A percentile compares a stretch with the other conserved stretches of the same genome.
phyloP scores from a whole-genome alignment of 1,139 yeast species.

The Entelexis paramagnoliae region DNA sequence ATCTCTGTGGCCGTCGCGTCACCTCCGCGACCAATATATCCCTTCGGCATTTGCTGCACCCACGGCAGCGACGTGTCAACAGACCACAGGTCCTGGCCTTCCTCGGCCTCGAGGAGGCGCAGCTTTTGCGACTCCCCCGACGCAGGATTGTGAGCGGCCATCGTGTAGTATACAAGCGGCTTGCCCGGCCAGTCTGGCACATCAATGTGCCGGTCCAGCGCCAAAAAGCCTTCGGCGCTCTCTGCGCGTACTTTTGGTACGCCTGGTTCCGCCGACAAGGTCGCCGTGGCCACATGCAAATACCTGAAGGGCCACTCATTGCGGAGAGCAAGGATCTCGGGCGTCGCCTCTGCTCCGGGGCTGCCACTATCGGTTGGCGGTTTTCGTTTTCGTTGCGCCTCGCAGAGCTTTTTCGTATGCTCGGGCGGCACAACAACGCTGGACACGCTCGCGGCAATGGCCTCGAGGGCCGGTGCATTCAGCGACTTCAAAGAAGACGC shows the following conservation, averaged over 20 bases:
- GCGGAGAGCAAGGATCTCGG: not conserved
- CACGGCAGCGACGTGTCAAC: slow-evolving; percentile 39
- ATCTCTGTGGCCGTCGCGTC: slow-evolving; percentile 50
- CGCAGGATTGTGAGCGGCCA: slow-evolving; percentile 2
- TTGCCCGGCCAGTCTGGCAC: slow-evolving; percentile 61
- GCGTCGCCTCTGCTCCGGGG: not conserved
- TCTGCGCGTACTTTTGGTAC: slow-evolving; percentile 30
- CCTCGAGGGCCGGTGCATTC: slow-evolving; percentile 40
- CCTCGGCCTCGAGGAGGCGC: slow-evolving; percentile 9
- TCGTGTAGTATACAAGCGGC: slow-evolving; percentile 50
- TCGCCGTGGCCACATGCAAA: slow-evolving; percentile 47
- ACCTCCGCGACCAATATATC: slow-evolving; percentile 78
- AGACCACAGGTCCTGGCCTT: not conserved
- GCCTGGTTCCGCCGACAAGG: not conserved
- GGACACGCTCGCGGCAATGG: slow-evolving; percentile 49
- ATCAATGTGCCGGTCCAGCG: slow-evolving; percentile 45
- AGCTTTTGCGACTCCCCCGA: slow-evolving; percentile 27
- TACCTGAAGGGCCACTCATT: slow-evolving; percentile 63
- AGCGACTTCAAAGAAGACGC: slow-evolving; percentile 66
- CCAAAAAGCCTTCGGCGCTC: not conserved
- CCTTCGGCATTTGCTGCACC: slow-evolving; percentile 69
- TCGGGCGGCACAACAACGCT: slow-evolving; percentile 81
- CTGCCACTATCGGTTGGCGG: not conserved
- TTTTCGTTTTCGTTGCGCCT: slow-evolving; percentile 37
- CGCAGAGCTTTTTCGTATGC: slow-evolving; percentile 61